Evolutionary conservation across 208 protist genomes (phyloP), one percentile per base, ranked within the genome.

Genomic region (Naegleria lovaniensis): DNA sequence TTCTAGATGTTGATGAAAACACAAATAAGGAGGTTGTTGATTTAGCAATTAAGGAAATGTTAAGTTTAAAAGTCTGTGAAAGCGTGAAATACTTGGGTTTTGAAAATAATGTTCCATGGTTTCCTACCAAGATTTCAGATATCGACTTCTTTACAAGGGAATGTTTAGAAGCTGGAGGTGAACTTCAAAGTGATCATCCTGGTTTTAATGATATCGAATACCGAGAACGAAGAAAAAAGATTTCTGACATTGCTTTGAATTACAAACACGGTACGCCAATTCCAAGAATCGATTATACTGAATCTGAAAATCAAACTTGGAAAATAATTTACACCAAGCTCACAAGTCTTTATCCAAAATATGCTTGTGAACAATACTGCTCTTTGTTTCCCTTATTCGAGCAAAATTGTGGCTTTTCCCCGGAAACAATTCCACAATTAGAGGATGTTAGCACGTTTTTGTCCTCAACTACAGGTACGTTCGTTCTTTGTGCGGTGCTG

Each of bases 351-450:
- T 98, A 97, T 94, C 94, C 95, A 15, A 97, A 95, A 0, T 95
- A 99, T 93, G 97, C 98, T 33, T 99, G 98, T 91, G 88, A 95
- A 86, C 94, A 99, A 94, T 97, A 98, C 91, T 95, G 96, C 92
- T 95, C 97, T 83, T 94, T 97, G 33, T 95, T 99, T 29, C 96
- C 96, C 38, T 93, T 97, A 48, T 93, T 99, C n/a, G 90, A 97
- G 84, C 94, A 98, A 92, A 96, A 96, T 88, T 98, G 97, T 92
- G 97, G 97, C 43, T 97, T 98, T 55, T 91, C 91, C 67, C 94
- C 94, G 48, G 94, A 97, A 83, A 94, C 93, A 83, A 97, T 98
- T 90, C 98, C 98, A n/a, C 97, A 99, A 94, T 93, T 99, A 25
- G 87, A 95, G 90, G 91, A 90, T 43, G 39, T 86, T 48, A n/a